Percentiles rank a stretch among this genome's conserved stretches.
Evolutionary conservation across 805 yeast species (phyloP).

Genomic region (Yamadazyma ubonensis): DNA sequence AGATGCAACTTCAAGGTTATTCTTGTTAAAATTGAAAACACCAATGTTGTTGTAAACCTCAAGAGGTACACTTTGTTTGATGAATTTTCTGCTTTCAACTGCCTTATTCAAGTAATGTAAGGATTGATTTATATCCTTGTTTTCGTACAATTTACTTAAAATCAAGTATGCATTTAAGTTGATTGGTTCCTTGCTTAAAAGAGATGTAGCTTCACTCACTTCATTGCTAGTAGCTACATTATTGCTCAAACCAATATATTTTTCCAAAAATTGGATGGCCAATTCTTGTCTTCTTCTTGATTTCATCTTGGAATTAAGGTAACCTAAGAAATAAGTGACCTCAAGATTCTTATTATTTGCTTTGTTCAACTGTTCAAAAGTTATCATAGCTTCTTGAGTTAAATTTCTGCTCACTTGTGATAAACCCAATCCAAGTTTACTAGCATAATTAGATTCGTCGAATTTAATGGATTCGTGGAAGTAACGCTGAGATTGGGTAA

Average conservation of each 20-base stretch:
- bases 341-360: conserved; percentile 69
- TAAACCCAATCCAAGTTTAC: conserved; percentile 84
- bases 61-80: conserved; percentile 47
- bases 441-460: conserved; percentile 62
- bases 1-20: conserved; percentile 57
- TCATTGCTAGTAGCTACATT: conserved; percentile 40
- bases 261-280: conserved; percentile 66
- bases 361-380: conserved; percentile 74
- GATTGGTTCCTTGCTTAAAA: conserved; percentile 51
- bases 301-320: conserved; percentile 59
- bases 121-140: conserved; percentile 63
- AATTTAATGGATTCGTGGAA: conserved; percentile 71
- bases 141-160: conserved; percentile 69
- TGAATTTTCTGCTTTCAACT: conserved; percentile 47
- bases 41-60: conserved; percentile 82
- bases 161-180: conserved; percentile 64
- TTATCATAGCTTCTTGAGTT: conserved; percentile 77
- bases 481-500: conserved; percentile 64
- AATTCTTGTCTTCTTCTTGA: conserved; percentile 42
- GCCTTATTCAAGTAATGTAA: conserved; percentile 62
- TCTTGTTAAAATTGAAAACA: conserved; percentile 70
- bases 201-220: conserved; percentile 15
- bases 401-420: conserved; percentile 74
- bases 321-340: conserved; percentile 72
- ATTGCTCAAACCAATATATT: conserved; percentile 62